Percentiles rank a stretch among this genome's conserved stretches.
Conservation (phyloP, 2,329 filamentous ascomycete genomes). For the Thermoascus crustaceus region DNA sequence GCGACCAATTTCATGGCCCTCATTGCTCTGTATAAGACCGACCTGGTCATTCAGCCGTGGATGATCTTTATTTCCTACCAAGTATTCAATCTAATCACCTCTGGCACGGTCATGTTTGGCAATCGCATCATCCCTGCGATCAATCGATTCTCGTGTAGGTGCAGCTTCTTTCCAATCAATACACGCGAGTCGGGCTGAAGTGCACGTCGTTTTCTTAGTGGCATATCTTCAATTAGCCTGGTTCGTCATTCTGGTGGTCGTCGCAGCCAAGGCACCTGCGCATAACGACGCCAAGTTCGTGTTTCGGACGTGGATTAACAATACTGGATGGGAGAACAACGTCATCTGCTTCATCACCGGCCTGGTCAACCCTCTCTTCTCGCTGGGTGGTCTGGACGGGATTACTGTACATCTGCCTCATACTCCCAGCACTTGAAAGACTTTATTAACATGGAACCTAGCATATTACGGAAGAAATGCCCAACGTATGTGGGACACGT, state of each 20-base stretch:
- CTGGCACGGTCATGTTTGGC: constrained; percentile 41
- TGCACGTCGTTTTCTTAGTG: constrained; percentile 14
- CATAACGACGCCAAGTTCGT: constrained; percentile 43
- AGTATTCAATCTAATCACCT: constrained; percentile 35
- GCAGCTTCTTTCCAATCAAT: background rate
- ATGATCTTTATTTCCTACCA: constrained; percentile 39
- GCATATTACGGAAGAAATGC: constrained; percentile 47
- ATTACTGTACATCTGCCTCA: constrained; percentile 23
- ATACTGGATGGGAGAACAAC: constrained; percentile 46
- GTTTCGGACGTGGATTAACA: constrained; percentile 46
- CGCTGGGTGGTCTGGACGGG: constrained; percentile 41
- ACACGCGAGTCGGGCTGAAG: background rate
- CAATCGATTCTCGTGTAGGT: constrained; percentile 37
- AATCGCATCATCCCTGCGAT: constrained; percentile 38
- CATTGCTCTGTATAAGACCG: constrained; percentile 35
- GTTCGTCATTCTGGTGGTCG: constrained; percentile 41
- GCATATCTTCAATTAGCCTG: constrained; percentile 42
- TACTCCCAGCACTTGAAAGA: background rate
- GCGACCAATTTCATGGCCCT: constrained; percentile 36
- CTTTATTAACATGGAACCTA: constrained; percentile 4
- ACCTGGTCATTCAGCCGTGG: constrained; percentile 38
- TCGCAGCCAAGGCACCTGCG: constrained; percentile 39
- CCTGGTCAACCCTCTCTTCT: constrained; percentile 42
- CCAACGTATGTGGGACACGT: constrained; percentile 32
- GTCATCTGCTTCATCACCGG: constrained; percentile 45